Evolutionary conservation across 1,284 basidiomycete species (phyloP).

Genomic region (Sporisorium graminicola): DNA sequence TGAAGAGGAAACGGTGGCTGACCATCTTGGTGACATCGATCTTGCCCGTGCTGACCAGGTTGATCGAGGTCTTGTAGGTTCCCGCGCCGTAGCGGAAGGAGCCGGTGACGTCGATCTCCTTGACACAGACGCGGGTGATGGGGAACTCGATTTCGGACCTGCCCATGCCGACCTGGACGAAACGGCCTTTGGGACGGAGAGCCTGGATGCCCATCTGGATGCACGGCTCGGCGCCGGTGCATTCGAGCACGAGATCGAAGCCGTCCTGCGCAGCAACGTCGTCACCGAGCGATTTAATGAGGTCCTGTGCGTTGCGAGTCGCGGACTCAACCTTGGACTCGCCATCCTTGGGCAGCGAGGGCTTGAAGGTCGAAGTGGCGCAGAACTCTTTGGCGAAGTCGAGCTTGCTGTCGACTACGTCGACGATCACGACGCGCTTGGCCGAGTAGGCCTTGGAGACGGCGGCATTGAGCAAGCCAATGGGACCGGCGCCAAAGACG

Average conservation of each 20-base stretch:
- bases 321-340: constrained; percentile 70
- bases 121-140: constrained; percentile 70
- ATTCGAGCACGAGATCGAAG: constrained; percentile 76
- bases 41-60: constrained; percentile 73
- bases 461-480: constrained; percentile 91
- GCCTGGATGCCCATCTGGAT: constrained; percentile 64
- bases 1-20: constrained; percentile 73
- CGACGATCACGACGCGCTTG: constrained; percentile 67
- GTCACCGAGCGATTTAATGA: constrained; percentile 71
- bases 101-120: constrained; percentile 54
- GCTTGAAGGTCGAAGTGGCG: constrained; percentile 85
- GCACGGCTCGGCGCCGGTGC: constrained; percentile 72
- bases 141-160: constrained; percentile 69
- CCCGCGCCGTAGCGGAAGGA: constrained; percentile 89
- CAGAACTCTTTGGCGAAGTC: constrained; percentile 88
- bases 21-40: constrained; percentile 76
- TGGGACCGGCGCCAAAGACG: constrained; percentile 88
- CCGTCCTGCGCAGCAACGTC: constrained; percentile 72
- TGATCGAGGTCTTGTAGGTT: constrained; percentile 75
- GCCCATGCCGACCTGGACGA: constrained; percentile 75
- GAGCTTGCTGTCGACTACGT: constrained; percentile 85
- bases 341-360: constrained; percentile 69
- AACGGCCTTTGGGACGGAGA: constrained; percentile 54
- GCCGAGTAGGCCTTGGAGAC: constrained; percentile 81
- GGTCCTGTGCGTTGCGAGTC: constrained; percentile 72